Base-by-base conservation (phyloP, 2,329 filamentous ascomycete genomes). In the Rhynchosporium secalis region DNA sequence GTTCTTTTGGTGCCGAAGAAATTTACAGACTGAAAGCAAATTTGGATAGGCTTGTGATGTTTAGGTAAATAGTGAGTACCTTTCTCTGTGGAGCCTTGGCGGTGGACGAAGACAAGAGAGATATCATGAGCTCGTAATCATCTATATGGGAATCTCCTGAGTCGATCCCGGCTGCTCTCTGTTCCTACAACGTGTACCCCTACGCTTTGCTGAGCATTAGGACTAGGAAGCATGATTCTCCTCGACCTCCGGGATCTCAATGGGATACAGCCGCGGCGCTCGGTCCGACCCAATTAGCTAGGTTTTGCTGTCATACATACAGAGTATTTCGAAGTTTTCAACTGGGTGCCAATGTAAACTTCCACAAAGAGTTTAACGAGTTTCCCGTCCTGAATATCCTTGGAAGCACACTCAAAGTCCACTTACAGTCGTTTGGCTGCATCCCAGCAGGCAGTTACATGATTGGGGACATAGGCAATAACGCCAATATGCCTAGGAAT, bases 311-410 rank as follows among this genome's bases (percentile, higher is more conserved):
- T 36, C 20, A 20, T 20, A 20, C 10, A 28, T 55, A 9, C 51
- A 40, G 33, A 55, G 41, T n/a, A 33, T 36, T n/a, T 13, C 9
- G 20, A 12, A 7, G 10, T 31, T 12, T 28, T n/a, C n/a, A 31
- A 3, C 9, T 41, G 40, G 40, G 40, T 41, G 6, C 31, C 29
- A 41, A n/a, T 40, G 15, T 33, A 33, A 13, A 55, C 3, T n/a
- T 9, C 8, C 6, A 4, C 12, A 41, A 41, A 41, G 40, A 41
- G 40, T 40, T 55, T n/a, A 13, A 31, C 15, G 51, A 55, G 51
- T 55, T 55, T 31, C 51, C 51, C 2, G 33, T 55, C 8, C 51
- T 55, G 26, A 33, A 55, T 9, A 36, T 55, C 33, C 51, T 55
- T 13, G 31, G 28, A 38, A 31, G 33, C 33, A 40, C 15, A 40